These are phyloP conservation scores for Pichia sp. DNA, from an alignment of 1,139 yeast species.

Conservation along the genomic window DNA sequence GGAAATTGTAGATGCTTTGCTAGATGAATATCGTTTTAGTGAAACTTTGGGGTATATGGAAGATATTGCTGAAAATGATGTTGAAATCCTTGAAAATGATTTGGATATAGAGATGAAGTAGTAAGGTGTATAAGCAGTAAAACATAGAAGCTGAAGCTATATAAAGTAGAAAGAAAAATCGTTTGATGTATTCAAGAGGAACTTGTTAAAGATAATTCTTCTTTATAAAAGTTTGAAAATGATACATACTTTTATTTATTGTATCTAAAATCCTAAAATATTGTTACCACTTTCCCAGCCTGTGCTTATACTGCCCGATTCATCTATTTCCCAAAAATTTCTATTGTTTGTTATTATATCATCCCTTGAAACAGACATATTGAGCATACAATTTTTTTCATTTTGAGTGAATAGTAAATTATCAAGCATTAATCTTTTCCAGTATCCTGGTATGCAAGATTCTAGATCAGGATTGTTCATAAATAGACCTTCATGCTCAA, in stretches of 20 bases:
- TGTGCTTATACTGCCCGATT: slow-evolving; percentile 19
- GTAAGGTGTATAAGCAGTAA: no score
- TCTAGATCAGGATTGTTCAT: slow-evolving; percentile 27
- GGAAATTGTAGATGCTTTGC: slow-evolving; percentile 59
- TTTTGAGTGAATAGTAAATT: slow-evolving; percentile 17
- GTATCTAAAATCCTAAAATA: slow-evolving; percentile 20
- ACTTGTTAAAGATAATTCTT: no score
- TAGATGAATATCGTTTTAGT: slow-evolving; percentile 65
- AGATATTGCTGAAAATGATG: slow-evolving; percentile 30
- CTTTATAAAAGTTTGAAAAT: no score
- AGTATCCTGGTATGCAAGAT: slow-evolving; percentile 23
- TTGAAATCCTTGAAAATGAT: slow-evolving; percentile 5
- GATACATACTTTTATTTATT: not conserved
- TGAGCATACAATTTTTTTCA: slow-evolving; percentile 3
- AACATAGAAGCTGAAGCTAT: not conserved
- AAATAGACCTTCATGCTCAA: slow-evolving; percentile 15
- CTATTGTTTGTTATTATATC: slow-evolving; percentile 1
- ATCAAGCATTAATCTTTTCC: slow-evolving; percentile 22
- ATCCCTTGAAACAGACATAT: not conserved
- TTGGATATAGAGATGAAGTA: not conserved
- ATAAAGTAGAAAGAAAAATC: slow-evolving; percentile 1
- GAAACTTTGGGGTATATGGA: slow-evolving; percentile 50
- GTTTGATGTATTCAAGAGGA: no score
- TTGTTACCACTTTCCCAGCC: slow-evolving; percentile 22
- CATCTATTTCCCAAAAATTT: slow-evolving; percentile 24